phyloP scores from a whole-genome alignment of 2,329 filamentous ascomycete genomes.

The Mycosphaerelloides madeirae region DNA sequence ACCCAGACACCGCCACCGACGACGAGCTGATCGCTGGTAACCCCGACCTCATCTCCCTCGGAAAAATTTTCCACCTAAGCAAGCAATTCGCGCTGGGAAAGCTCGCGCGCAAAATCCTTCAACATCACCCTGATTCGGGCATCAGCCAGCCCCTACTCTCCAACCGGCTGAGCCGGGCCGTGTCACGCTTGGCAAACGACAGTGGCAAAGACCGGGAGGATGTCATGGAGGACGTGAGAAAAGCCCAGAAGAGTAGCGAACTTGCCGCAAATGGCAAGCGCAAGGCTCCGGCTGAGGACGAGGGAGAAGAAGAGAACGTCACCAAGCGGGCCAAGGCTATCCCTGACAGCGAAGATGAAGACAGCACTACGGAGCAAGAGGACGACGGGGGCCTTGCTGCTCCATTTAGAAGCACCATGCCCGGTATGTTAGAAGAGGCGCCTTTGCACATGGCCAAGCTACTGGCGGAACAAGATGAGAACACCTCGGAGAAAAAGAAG shows the following conservation, averaged over 20 bases:
- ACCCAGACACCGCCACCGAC: not conserved
- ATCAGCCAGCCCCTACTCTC: not conserved
- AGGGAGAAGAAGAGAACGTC: not conserved
- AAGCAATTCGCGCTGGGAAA: slow-evolving; percentile 1
- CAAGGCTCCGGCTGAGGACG: not conserved
- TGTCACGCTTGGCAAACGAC: not conserved
- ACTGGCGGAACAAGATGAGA: too few relatives aligned
- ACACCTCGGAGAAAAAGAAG: too few relatives aligned
- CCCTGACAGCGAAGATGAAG: not conserved
- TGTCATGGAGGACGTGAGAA: not conserved
- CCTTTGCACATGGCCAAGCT: too few relatives aligned
- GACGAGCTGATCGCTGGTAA: slow-evolving; percentile 3
- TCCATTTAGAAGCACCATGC: too few relatives aligned
- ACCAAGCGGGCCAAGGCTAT: not conserved
- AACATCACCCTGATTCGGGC: not conserved
- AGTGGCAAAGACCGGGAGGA: not conserved
- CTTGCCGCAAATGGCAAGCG: slow-evolving; percentile 2
- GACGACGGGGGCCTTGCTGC: not conserved
- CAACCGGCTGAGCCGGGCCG: slow-evolving; percentile 3
- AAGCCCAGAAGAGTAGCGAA: not conserved
- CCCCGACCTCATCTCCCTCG: slow-evolving; percentile 1
- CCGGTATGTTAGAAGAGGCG: too few relatives aligned
- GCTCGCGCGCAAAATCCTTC: slow-evolving; percentile 1
- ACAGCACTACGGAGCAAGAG: not conserved
- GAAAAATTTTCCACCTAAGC: slow-evolving; percentile 2